Percentiles rank a stretch among this genome's conserved stretches.
Evolutionary conservation across 1,284 basidiomycete species (phyloP).

Genomic region (Melampsora medusae): DNA sequence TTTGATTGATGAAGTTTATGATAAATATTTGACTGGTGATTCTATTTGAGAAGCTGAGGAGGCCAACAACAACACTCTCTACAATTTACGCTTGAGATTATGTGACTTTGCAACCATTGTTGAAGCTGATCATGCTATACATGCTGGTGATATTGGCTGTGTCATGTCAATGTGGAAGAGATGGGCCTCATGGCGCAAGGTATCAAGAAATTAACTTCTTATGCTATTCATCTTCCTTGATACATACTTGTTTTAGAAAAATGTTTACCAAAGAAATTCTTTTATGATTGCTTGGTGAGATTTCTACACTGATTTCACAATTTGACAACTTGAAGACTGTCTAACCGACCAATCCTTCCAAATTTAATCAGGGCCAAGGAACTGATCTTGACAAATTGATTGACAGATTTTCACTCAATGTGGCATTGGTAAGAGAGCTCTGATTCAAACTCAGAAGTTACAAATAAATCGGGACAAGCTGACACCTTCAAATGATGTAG

Average conservation of each 20-base stretch:
- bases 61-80: background rate
- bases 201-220: background rate
- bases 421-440: background rate
- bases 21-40: background rate
- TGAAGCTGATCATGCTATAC: conserved; percentile 11
- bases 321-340: too few species aligned
- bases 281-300: background rate
- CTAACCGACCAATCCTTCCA: too few species aligned
- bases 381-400: conserved; percentile 8
- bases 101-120: conserved; percentile 5
- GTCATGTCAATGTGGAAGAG: background rate
- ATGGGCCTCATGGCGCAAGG: conserved; percentile 18
- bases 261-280: background rate
- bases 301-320: too few species aligned
- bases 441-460: too few species aligned
- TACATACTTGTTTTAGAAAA: background rate
- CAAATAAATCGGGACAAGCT: background rate
- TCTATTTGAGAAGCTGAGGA: background rate
- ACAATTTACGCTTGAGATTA: background rate
- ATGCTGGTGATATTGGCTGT: conserved; percentile 12
- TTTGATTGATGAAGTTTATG: background rate
- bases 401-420: conserved; percentile 5
- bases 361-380: background rate
- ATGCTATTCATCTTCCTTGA: conserved; percentile 10
- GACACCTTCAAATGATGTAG: background rate